Evolutionary conservation across 2,329 filamentous ascomycete genomes (phyloP).

Genomic region (Calonectria leucothoes): DNA sequence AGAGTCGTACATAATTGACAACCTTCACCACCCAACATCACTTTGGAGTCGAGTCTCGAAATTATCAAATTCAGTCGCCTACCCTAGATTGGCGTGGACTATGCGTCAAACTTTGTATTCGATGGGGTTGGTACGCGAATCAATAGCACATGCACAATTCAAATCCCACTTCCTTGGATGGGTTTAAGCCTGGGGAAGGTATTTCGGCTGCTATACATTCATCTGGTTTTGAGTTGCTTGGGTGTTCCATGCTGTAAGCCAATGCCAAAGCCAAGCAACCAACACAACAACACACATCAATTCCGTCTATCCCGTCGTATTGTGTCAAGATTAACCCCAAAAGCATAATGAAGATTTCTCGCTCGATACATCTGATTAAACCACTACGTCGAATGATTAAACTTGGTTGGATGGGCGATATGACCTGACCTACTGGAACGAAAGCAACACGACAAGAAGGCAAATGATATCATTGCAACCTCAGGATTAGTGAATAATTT

Average conservation of each 20-base stretch:
- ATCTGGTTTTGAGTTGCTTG: no score
- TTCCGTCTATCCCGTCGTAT: no score
- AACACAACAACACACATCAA: no score
- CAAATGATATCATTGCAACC: not conserved
- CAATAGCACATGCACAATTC: not conserved
- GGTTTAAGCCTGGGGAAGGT: no score
- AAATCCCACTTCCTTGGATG: no score
- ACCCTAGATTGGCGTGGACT: not conserved
- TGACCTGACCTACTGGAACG: not conserved
- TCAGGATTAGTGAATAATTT: no score
- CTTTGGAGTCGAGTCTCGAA: not conserved
- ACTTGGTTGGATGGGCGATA: not conserved
- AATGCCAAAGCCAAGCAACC: no score
- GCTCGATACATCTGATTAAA: not conserved
- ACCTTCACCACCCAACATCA: not conserved
- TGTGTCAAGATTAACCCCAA: no score
- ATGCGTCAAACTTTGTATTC: not conserved
- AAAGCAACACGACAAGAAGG: not conserved
- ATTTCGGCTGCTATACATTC: no score
- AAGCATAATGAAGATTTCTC: no score
- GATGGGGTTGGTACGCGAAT: not conserved
- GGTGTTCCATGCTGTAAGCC: no score
- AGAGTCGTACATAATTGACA: constrained; percentile 35
- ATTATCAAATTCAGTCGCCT: no score
- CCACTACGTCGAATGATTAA: not conserved